Evolutionary conservation across 169 alveolate species (phyloP).

Genomic region (Plasmodium chabaudi): DNA sequence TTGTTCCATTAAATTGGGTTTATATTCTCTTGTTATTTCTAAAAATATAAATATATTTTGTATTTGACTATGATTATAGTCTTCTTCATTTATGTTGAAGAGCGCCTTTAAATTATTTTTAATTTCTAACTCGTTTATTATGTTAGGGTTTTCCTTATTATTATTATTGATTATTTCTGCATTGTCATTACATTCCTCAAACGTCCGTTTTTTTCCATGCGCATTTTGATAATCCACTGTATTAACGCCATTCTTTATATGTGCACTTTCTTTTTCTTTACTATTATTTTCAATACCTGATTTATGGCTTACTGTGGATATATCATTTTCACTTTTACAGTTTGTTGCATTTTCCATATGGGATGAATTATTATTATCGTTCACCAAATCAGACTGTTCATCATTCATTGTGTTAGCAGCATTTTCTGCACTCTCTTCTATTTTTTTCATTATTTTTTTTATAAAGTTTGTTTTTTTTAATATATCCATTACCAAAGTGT

Average conservation of each 20-base stretch:
- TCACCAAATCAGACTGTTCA: not conserved
- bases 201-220: not conserved
- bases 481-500: slow-evolving; percentile 36
- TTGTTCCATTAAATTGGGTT: slow-evolving; percentile 18
- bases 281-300: too few relatives aligned
- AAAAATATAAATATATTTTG: slow-evolving; percentile 49
- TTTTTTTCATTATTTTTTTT: slow-evolving; percentile 15
- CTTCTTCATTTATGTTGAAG: slow-evolving; percentile 33
- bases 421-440: not conserved
- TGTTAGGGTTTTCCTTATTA: not conserved
- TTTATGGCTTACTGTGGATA: too few relatives aligned
- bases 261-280: too few relatives aligned
- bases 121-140: not conserved
- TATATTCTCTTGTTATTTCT: slow-evolving; percentile 31
- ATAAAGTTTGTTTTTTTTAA: slow-evolving; percentile 15
- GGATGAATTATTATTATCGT: too few relatives aligned
- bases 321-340: too few relatives aligned
- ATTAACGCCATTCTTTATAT: too few relatives aligned
- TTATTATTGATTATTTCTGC: not conserved
- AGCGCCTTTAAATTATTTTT: slow-evolving; percentile 36
- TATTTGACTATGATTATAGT: slow-evolving; percentile 20
- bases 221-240: too few relatives aligned
- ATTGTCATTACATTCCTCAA: not conserved
- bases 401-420: not conserved
- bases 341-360: too few relatives aligned